Evolutionary conservation across 371 early-diverging fungal species (phyloP).

Genomic region (Rhizopus sp.): DNA sequence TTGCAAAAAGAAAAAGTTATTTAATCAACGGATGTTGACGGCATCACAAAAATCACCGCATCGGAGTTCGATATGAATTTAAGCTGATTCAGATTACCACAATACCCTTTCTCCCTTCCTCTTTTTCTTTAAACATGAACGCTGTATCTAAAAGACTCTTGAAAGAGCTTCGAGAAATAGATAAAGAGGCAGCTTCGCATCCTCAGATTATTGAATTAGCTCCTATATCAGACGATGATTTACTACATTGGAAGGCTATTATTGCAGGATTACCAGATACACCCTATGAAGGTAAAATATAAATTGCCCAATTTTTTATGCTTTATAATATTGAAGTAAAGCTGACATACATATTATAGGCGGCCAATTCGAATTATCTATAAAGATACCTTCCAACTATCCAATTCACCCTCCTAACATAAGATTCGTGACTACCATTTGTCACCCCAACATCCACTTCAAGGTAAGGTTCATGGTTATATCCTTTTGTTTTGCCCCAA

Average conservation of each 20-base stretch:
- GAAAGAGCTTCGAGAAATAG: conserved; percentile 64
- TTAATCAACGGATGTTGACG: background rate
- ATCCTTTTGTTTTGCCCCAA: conserved; percentile 7
- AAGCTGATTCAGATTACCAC: background rate
- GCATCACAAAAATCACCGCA: background rate
- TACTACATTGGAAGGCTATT: conserved; percentile 87
- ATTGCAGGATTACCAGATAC: conserved; percentile 81
- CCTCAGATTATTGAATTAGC: conserved; percentile 62
- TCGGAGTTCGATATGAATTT: background rate
- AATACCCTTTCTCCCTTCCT: background rate
- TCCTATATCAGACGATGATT: conserved; percentile 75
- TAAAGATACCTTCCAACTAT: conserved; percentile 63
- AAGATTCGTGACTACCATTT: conserved; percentile 75
- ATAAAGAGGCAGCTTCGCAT: conserved; percentile 49
- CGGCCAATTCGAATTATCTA: conserved; percentile 60
- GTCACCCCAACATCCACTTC: conserved; percentile 82
- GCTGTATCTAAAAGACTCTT: conserved; percentile 63
- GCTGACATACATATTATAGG: conserved; percentile 33
- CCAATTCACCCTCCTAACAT: conserved; percentile 77
- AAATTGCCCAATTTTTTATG: background rate
- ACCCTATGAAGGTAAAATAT: conserved; percentile 75
- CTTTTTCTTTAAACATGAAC: conserved; percentile 32
- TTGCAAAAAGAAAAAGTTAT: conserved; percentile 7
- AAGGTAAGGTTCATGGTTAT: conserved; percentile 43
- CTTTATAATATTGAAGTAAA: background rate